Conservation (phyloP, 2,329 filamentous ascomycete genomes). For the Colletotrichum cuscutae region DNA sequence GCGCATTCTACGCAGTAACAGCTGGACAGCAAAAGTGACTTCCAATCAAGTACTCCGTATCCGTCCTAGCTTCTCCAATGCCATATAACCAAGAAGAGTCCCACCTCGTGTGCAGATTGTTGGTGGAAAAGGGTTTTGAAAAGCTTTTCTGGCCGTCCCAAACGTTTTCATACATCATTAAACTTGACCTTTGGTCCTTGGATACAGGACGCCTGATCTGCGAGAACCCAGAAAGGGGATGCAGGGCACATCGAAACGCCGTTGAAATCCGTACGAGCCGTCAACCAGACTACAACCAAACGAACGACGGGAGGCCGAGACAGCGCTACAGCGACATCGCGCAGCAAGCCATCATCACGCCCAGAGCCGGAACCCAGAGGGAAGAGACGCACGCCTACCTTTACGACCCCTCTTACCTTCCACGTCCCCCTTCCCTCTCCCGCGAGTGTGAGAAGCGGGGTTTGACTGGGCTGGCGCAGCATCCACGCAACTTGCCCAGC, state of each 20-base stretch:
- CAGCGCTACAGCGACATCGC: conserved; percentile 16
- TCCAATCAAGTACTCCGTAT: conserved; percentile 10
- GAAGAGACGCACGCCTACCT: conserved; percentile 6
- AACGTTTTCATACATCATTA: neutral
- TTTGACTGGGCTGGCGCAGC: conserved; percentile 17
- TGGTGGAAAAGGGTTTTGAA: neutral
- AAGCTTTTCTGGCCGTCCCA: conserved; percentile 22
- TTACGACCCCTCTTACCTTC: neutral
- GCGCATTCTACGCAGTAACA: conserved; percentile 2
- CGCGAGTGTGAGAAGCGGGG: conserved; percentile 17
- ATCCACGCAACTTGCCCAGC: conserved; percentile 18
- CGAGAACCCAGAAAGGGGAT: neutral
- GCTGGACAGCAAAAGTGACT: conserved; percentile 15
- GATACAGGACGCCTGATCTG: neutral
- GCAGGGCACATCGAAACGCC: neutral
- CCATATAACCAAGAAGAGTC: conserved; percentile 25
- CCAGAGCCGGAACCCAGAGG: neutral
- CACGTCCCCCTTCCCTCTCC: conserved; percentile 1
- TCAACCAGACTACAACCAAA: neutral
- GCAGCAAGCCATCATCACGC: conserved; percentile 22
- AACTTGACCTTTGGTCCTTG: neutral
- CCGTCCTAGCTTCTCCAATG: neutral
- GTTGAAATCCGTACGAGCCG: neutral
- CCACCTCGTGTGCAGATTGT: conserved; percentile 2
- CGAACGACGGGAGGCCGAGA: conserved; percentile 12